These are phyloP conservation scores for Eucommia ulmoides DNA, from an alignment of 257 asterid genomes.

Conservation along the genomic window DNA sequence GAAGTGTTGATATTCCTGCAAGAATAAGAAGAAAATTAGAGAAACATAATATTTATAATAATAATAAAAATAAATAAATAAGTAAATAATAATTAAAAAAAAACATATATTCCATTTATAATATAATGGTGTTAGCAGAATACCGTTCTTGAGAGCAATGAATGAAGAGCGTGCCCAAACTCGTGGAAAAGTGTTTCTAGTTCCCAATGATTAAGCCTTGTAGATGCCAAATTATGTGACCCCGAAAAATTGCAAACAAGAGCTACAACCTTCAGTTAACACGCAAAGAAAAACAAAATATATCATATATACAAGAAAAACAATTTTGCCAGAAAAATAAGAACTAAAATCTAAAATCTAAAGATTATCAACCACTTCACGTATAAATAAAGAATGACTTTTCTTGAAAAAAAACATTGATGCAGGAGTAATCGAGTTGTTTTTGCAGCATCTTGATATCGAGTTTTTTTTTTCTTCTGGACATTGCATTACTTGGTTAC, in stretches of 20 bases:
- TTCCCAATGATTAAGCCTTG: slow-evolving; percentile 74
- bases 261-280: slow-evolving; percentile 63
- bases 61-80: slow-evolving; percentile 1
- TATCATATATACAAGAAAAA: too few relatives aligned
- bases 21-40: too few relatives aligned
- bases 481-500: too few relatives aligned
- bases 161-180: slow-evolving; percentile 98
- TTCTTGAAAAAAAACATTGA: too few relatives aligned
- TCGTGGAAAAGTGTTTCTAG: slow-evolving; percentile 95
- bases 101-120: neutral
- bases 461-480: too few relatives aligned
- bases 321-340: too few relatives aligned
- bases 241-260: slow-evolving; percentile 93
- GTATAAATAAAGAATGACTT: too few relatives aligned
- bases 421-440: too few relatives aligned
- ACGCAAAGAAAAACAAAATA: slow-evolving; percentile 9
- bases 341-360: too few relatives aligned
- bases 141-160: slow-evolving; percentile 98
- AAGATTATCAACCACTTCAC: too few relatives aligned
- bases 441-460: too few relatives aligned
- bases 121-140: slow-evolving; percentile 1
- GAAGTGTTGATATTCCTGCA: slow-evolving; percentile 92
- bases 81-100: slow-evolving; percentile 6
- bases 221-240: slow-evolving; percentile 32
- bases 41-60: too few relatives aligned